These are phyloP conservation scores for Huntiella savannae DNA, from an alignment of 2,329 filamentous ascomycete genomes.

Conservation along the genomic window DNA sequence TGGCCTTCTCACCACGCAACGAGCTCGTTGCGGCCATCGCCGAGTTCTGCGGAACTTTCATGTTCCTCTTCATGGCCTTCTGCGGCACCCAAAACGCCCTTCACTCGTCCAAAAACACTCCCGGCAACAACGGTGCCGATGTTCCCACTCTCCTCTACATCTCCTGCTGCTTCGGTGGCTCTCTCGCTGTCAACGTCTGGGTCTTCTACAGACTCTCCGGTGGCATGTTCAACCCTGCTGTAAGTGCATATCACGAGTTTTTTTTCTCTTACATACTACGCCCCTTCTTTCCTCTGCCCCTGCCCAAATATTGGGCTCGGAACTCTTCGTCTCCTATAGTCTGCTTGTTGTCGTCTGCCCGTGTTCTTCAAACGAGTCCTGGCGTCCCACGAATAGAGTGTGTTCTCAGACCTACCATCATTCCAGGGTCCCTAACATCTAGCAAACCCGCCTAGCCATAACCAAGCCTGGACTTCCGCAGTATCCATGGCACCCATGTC, in stretches of 20 bases:
- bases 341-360: not conserved
- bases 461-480: not conserved
- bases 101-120: slow-evolving; percentile 13
- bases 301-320: not conserved
- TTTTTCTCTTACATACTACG: not conserved
- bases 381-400: not conserved
- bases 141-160: slow-evolving; percentile 25
- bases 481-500: not conserved
- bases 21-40: slow-evolving; percentile 25
- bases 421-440: too few relatives aligned
- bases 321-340: slow-evolving; percentile 4
- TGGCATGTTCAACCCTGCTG: slow-evolving; percentile 32
- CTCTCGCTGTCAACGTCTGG: slow-evolving; percentile 35
- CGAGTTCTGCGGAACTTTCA: slow-evolving; percentile 34
- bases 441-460: too few relatives aligned
- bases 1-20: slow-evolving; percentile 15
- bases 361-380: not conserved
- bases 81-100: slow-evolving; percentile 18
- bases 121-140: slow-evolving; percentile 14
- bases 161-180: slow-evolving; percentile 29
- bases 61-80: slow-evolving; percentile 29
- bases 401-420: not conserved
- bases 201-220: slow-evolving; percentile 35
- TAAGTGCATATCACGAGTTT: slow-evolving; percentile 16
- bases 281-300: not conserved